Percentiles rank a stretch among this genome's conserved stretches.
These are phyloP conservation scores for Cordyceps javanica DNA, from an alignment of 2,329 filamentous ascomycete genomes.

Conservation along the genomic window DNA sequence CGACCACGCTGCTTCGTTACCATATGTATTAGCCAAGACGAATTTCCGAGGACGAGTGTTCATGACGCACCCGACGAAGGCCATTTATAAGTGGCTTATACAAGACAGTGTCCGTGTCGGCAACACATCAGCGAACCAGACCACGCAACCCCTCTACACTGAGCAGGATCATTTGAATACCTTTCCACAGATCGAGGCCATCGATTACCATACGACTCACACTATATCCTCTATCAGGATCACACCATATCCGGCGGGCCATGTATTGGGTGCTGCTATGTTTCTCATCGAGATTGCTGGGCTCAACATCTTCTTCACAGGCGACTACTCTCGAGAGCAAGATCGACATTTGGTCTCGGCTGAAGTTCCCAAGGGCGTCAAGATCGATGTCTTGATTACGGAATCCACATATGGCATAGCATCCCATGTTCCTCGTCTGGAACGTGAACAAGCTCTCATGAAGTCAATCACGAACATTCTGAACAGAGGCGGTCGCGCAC, in stretches of 20 bases:
- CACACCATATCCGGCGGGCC: constrained; percentile 92
- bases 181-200: constrained; percentile 90
- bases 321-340: constrained; percentile 93
- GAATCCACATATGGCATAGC: constrained; percentile 97
- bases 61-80: constrained; percentile 99
- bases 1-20: constrained; percentile 96
- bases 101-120: constrained; percentile 92
- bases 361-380: constrained; percentile 79
- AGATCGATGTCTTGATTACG: constrained; percentile 93
- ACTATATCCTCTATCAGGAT: constrained; percentile 95
- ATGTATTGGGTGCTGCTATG: constrained; percentile 98
- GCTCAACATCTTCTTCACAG: constrained; percentile 94
- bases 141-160: constrained; percentile 77
- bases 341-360: constrained; percentile 94
- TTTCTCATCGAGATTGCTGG: constrained; percentile 96
- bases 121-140: constrained; percentile 57
- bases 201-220: constrained; percentile 97
- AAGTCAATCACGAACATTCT: constrained; percentile 89
- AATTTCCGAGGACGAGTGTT: constrained; percentile 96
- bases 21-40: constrained; percentile 95
- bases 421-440: constrained; percentile 81
- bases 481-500: constrained; percentile 82
- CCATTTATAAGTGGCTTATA: constrained; percentile 99
- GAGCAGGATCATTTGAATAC: constrained; percentile 93
- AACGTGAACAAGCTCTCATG: constrained; percentile 90